A percentile compares a stretch with the other conserved stretches of the same genome.
These are phyloP conservation scores for Porpolomopsis calyptriformis DNA, from an alignment of 768 basidiomycete genomes.

Conservation along the genomic window DNA sequence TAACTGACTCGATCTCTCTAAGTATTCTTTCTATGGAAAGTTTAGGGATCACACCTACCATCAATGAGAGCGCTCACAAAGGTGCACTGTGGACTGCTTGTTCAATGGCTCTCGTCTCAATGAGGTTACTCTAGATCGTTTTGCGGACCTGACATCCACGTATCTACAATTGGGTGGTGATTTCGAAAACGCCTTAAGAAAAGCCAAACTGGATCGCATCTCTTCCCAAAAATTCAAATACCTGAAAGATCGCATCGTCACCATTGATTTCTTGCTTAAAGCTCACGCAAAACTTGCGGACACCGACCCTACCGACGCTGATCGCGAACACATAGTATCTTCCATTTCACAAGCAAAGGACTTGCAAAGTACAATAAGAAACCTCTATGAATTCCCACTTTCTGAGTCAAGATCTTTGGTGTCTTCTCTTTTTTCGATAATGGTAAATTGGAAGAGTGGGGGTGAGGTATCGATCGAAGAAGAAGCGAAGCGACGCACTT, in stretches of 20 bases:
- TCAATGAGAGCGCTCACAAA: background rate
- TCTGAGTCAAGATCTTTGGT: background rate
- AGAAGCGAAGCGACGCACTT: background rate
- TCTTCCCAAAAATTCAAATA: background rate
- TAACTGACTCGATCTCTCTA: background rate
- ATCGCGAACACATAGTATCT: background rate
- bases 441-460: background rate
- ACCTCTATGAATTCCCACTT: background rate
- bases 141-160: background rate
- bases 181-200: background rate
- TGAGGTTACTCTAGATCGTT: background rate
- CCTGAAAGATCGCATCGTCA: background rate
- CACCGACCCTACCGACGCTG: too few species aligned
- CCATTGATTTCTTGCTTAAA: background rate
- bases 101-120: background rate
- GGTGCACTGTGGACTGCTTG: background rate
- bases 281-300: background rate
- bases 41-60: background rate
- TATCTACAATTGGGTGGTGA: background rate
- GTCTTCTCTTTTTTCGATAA: background rate
- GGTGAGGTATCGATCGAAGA: background rate
- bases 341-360: background rate
- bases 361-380: background rate
- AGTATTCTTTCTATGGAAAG: background rate
- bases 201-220: background rate